phyloP scores from a whole-genome alignment of 306 rosid genomes.

The Prunus armeniaca region DNA sequence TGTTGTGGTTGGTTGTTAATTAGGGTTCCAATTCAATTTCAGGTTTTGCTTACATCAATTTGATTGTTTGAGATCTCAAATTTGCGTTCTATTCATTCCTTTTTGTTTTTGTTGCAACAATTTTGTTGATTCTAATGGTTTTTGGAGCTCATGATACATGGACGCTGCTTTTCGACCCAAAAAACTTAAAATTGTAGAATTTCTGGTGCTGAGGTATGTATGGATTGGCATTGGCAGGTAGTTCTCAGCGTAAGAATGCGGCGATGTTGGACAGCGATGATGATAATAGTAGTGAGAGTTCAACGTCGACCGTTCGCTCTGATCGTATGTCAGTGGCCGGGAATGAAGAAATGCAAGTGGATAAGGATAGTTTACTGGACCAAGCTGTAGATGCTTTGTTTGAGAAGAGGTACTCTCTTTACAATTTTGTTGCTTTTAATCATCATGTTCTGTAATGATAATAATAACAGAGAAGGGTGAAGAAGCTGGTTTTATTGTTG shows the following conservation, averaged over 20 bases:
- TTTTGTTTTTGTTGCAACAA: not conserved
- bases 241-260: conserved; percentile 71
- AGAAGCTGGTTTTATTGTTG: not conserved
- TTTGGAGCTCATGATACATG: not conserved
- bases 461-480: not conserved
- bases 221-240: conserved; percentile 48
- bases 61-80: not conserved
- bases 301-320: conserved; percentile 70
- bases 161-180: not conserved
- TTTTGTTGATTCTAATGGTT: not conserved
- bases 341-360: conserved; percentile 56
- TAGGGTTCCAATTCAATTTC: not conserved
- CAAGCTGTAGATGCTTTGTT: conserved; percentile 82
- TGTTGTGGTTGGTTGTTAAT: not conserved
- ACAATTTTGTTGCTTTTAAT: not conserved
- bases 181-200: not conserved
- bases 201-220: conserved; percentile 8
- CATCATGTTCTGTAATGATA: not conserved
- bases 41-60: not conserved
- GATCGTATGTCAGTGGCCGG: conserved; percentile 53
- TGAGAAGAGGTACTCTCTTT: conserved; percentile 64
- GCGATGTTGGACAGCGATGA: conserved; percentile 70
- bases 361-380: conserved; percentile 70
- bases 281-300: conserved; percentile 75
- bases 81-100: not conserved